Evolutionary conservation across 331 rosid species (phyloP), one percentile per base, ranked within the genome.

Genomic region (Spiraea crenata): DNA sequence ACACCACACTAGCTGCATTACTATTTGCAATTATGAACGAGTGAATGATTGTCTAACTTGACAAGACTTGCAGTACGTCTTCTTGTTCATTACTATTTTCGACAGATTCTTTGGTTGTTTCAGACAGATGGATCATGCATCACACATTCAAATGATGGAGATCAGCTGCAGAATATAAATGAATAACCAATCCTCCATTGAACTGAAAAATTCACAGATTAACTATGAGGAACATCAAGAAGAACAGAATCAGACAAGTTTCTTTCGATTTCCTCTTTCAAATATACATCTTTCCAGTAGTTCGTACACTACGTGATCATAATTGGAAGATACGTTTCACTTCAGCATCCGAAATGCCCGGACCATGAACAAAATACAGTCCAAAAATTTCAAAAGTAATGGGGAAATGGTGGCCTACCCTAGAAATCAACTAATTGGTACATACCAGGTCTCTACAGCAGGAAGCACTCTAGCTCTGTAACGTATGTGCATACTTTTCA

Each of bases 401-500:
- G 11, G 67, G 37, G 68, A 57, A 62, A 64, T 37, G 40, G 52
- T 17, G 58, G 15, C 48, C 78, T 74, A 64, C 9, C 68, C 82
- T 73, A 78, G 2, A 17, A 75, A 68, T 64, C 60, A 76, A 57
- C 44, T 54, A n/a, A 20, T 41, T 56, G 51, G 61, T 57, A 77
- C 74, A 40, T 67, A 40, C 73, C 64, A 52, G 61, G 76, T 44
- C 81, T 62, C 37, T 59, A 68, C 60, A 63, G 59, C 39, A 5
- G 65, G 58, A 54, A 63, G 58, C 39, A 49, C 39, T 57, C 78
- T 10, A 42, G 70, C 71, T 49, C 70, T 25, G 45, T 41, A 19
- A 64, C 10, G 50, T 50, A 37, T 34, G 47, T 46, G 34, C 63
- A 78, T 78, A 63, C 44, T 86, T 86, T 72, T 68, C 75, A 12